phyloP scores from a whole-genome alignment of 2,329 filamentous ascomycete genomes.

The Verticillium longisporum region DNA sequence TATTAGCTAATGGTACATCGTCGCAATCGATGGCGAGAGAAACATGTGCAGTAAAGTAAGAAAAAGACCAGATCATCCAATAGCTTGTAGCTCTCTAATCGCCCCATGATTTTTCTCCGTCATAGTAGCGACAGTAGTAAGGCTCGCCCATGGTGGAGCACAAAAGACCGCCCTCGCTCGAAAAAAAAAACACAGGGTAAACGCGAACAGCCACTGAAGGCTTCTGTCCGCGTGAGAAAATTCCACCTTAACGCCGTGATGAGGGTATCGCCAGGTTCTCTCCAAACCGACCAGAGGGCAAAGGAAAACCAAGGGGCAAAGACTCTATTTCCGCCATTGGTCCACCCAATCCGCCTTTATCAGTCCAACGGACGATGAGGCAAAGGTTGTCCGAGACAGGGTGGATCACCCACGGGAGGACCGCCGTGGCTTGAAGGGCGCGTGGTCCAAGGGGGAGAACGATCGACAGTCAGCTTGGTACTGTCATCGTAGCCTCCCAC shows the following conservation, averaged over 20 bases:
- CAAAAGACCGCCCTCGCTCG: neutral
- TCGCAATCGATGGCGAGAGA: neutral
- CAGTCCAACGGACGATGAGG: neutral
- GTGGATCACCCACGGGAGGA: neutral
- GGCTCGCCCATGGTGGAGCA: neutral
- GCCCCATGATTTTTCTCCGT: neutral
- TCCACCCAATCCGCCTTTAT: neutral
- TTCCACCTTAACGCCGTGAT: constrained; percentile 7
- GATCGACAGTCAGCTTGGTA: neutral
- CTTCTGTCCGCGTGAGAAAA: constrained; percentile 1
- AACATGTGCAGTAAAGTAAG: neutral
- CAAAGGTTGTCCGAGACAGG: neutral
- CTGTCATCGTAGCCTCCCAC: neutral
- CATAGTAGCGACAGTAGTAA: neutral
- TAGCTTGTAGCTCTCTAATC: neutral
- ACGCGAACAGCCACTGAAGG: neutral
- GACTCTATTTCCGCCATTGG: neutral
- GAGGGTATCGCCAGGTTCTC: constrained; percentile 13
- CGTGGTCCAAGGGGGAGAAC: neutral
- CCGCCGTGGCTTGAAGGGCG: neutral
- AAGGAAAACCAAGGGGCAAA: neutral
- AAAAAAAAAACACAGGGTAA: neutral
- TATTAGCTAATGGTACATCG: neutral
- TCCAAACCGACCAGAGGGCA: constrained; percentile 1
- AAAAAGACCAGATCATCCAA: neutral